phyloP scores from a whole-genome alignment of 352 stramenopile species.

The Phytopythium montanum region DNA sequence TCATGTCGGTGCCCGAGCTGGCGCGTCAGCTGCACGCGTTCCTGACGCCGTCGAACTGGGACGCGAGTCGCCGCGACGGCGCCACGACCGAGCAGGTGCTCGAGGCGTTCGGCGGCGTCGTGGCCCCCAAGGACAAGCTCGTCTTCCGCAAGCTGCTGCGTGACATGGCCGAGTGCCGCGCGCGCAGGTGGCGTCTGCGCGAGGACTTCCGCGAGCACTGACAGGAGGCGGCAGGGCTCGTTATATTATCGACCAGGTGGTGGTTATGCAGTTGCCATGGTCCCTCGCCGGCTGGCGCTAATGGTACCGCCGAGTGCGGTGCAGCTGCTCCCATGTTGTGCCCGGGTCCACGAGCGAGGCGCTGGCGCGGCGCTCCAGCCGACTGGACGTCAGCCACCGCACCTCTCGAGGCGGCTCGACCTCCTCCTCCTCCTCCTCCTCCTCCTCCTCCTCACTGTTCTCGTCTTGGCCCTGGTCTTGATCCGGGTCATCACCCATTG shows the following conservation, averaged over 20 bases:
- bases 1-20: constrained; percentile 56
- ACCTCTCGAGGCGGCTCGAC: background rate
- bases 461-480: background rate
- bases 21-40: constrained; percentile 81
- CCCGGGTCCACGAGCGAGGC: constrained; percentile 25
- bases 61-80: constrained; percentile 30
- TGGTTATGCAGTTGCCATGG: background rate
- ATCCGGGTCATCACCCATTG: background rate
- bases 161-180: constrained; percentile 72
- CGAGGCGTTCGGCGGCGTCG: constrained; percentile 79
- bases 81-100: constrained; percentile 90
- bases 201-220: constrained; percentile 32
- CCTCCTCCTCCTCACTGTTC: background rate
- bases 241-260: background rate
- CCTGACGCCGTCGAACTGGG: constrained; percentile 31
- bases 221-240: background rate
- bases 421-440: constrained; percentile 13
- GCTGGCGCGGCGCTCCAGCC: constrained; percentile 28
- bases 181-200: constrained; percentile 73
- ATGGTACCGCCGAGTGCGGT: constrained; percentile 16
- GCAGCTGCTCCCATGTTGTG: constrained; percentile 13
- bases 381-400: constrained; percentile 16
- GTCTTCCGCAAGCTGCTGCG: constrained; percentile 83
- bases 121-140: constrained; percentile 86
- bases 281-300: background rate